Conservation (phyloP, 2,329 filamentous ascomycete species). For the Colletotrichum scovillei region DNA sequence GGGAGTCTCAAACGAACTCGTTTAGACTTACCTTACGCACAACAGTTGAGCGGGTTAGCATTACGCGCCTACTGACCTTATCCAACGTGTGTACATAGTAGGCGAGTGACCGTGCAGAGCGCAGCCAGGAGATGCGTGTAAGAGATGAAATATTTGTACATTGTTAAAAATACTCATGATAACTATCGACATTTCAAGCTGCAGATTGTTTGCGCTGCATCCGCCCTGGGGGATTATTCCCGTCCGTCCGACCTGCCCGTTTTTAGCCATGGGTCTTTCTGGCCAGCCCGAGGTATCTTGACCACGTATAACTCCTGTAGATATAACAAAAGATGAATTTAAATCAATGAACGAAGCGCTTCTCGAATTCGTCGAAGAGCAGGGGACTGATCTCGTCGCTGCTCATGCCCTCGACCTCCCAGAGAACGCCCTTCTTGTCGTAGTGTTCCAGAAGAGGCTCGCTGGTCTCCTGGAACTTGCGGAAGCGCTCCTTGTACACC, state of each 20-base stretch:
- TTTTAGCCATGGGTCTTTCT: constrained; percentile 33
- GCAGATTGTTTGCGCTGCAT: constrained; percentile 10
- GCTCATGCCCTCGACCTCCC: constrained; percentile 87
- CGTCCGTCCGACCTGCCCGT: constrained; percentile 30
- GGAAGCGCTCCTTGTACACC: constrained; percentile 83
- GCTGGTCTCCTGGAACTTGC: constrained; percentile 89
- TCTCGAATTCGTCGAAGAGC: constrained; percentile 84
- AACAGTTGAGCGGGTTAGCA: background rate
- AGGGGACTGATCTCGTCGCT: constrained; percentile 97
- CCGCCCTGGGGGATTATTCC: background rate
- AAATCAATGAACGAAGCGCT: constrained; percentile 66
- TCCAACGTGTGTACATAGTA: background rate
- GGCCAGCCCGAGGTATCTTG: constrained; percentile 34
- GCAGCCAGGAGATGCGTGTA: too few relatives aligned
- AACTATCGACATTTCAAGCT: constrained; percentile 1
- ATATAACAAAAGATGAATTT: constrained; percentile 12
- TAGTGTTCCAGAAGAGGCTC: constrained; percentile 90
- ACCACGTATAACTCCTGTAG: constrained; percentile 34
- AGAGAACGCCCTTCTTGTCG: constrained; percentile 82
- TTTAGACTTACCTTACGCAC: background rate
- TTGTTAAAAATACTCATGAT: constrained; percentile 20
- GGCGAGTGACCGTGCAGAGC: too few relatives aligned
- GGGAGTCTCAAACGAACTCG: background rate
- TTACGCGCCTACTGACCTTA: background rate
- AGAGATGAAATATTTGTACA: constrained; percentile 19